Conservation (phyloP, 352 stramenopile genomes). For the Phytopythium chamaehyphon region DNA sequence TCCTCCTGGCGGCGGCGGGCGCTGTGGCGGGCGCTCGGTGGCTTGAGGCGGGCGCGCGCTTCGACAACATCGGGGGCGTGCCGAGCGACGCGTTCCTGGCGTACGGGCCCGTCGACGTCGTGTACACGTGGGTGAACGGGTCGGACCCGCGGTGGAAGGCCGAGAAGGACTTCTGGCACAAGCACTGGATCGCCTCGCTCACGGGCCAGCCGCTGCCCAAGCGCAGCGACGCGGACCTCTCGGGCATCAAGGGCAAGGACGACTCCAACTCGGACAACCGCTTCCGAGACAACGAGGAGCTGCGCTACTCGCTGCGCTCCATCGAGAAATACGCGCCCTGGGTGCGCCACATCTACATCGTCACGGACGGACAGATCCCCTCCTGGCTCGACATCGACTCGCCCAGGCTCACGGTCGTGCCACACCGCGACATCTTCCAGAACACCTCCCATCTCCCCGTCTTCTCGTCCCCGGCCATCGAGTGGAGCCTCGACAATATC, state of each 20-base stretch:
- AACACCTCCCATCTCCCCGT: slow-evolving; percentile 89
- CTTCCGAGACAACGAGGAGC: slow-evolving; percentile 94
- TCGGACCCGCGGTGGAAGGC: slow-evolving; percentile 91
- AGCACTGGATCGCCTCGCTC: slow-evolving; percentile 84
- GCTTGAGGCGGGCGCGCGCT: not conserved
- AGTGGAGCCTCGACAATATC: slow-evolving; percentile 93
- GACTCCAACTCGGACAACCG: slow-evolving; percentile 85
- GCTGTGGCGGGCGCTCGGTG: not conserved
- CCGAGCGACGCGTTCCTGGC: slow-evolving; percentile 43
- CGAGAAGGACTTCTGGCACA: slow-evolving; percentile 87
- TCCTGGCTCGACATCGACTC: slow-evolving; percentile 90
- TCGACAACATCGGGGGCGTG: slow-evolving; percentile 68
- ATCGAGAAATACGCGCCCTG: slow-evolving; percentile 95
- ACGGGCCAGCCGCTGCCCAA: slow-evolving; percentile 72
- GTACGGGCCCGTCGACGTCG: slow-evolving; percentile 91
- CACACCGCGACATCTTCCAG: slow-evolving; percentile 89
- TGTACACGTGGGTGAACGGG: slow-evolving; percentile 97
- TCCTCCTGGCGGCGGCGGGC: not conserved
- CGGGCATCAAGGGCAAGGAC: slow-evolving; percentile 56
- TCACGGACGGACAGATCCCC: slow-evolving; percentile 93
- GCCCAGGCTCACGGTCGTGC: slow-evolving; percentile 80
- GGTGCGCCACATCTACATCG: slow-evolving; percentile 92
- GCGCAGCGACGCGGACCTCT: slow-evolving; percentile 32
- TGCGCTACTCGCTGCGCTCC: slow-evolving; percentile 91
- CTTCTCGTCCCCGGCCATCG: slow-evolving; percentile 93